Base-by-base conservation (phyloP, 1,139 yeast genomes). In the Candida sanyaensis region DNA sequence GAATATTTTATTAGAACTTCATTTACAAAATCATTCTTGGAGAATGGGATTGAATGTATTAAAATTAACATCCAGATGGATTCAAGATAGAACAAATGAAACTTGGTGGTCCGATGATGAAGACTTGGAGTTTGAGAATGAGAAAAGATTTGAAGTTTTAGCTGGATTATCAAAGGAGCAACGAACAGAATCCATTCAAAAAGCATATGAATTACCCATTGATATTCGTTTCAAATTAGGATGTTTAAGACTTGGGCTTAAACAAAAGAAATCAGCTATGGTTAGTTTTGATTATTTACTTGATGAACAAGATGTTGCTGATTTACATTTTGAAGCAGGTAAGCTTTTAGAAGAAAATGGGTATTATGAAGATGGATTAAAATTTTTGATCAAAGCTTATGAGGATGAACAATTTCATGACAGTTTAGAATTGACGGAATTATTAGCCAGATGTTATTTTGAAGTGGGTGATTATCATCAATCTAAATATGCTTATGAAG, bases 141-240 rank as follows among this genome's bases (percentile, higher is more conserved):
- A 55, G 40, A 75, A 92, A 59, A 71, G 96, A 51, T 69, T 80
- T 30, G 75, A 73, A 26, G 54, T 61, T 3, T 44, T 71, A 3
- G 55, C 55, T 7, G 54, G 50, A 11, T 41, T 61, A 26, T 26
- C 49, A 47, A 42, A 47, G 7, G 44, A 49, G 5, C 50, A 48
- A 5, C 41, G 51, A 34, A 57, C 73, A 41, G 63, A 70, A 2
- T 69, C 69, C 5, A 55, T 59, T 10, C 56, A 65, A 1, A 76
- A 78, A 48, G 68, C 74, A 5, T 64, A 53, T 47, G 66, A 75
- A 8, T 66, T 93, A 29, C 98, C 97, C 0, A 83, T 92, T 47
- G 99, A 92, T 70, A 87, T 95, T 32, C 69, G 98, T 48, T 84
- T 84, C 32, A 88, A 93, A 62, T 64, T 93, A 24, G 96, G 97